Percentiles rank a stretch among this genome's conserved stretches.
Conservation (phyloP, 2,329 filamentous ascomycete genomes). For the Aspergillus sp. region DNA sequence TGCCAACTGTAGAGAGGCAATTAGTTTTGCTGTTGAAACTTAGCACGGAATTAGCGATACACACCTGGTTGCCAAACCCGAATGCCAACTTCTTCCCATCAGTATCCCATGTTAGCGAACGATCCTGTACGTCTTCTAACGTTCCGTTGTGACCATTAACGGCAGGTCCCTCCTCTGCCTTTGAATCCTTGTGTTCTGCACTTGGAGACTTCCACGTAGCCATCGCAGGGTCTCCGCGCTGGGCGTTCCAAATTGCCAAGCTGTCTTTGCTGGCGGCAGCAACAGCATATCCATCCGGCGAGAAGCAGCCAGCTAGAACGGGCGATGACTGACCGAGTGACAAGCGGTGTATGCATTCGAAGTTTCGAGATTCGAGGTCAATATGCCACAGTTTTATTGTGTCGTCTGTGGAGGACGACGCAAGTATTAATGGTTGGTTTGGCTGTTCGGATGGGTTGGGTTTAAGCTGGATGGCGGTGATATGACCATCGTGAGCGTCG, state of each 20-base stretch:
- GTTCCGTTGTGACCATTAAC: constrained; percentile 39
- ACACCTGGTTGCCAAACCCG: constrained; percentile 50
- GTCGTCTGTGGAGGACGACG: constrained; percentile 47
- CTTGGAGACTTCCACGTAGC: constrained; percentile 39
- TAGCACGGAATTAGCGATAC: constrained; percentile 15
- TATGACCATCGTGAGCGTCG: constrained; percentile 42
- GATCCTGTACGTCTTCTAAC: constrained; percentile 29
- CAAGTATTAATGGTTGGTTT: constrained; percentile 36
- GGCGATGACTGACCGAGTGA: constrained; percentile 37
- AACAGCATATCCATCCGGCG: constrained; percentile 48
- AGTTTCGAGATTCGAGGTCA: constrained; percentile 37
- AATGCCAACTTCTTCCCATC: constrained; percentile 56
- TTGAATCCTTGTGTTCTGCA: constrained; percentile 33
- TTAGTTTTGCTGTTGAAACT: constrained; percentile 5
- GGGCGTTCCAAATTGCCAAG: constrained; percentile 49
- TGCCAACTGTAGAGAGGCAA: constrained; percentile 29
- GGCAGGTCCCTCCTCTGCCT: constrained; percentile 29
- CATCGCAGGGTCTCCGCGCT: constrained; percentile 44
- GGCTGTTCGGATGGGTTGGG: constrained; percentile 25
- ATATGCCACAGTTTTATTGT: constrained; percentile 48
- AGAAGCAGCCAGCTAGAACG: constrained; percentile 45
- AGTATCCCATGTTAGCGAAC: constrained; percentile 52
- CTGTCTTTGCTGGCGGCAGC: constrained; percentile 45
- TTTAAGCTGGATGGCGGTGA: constrained; percentile 45
- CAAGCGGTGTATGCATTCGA: constrained; percentile 38